Evolutionary conservation across 345 rosid species (phyloP), one percentile per base, ranked within the genome.

Genomic region (Boechera retrofracta): DNA sequence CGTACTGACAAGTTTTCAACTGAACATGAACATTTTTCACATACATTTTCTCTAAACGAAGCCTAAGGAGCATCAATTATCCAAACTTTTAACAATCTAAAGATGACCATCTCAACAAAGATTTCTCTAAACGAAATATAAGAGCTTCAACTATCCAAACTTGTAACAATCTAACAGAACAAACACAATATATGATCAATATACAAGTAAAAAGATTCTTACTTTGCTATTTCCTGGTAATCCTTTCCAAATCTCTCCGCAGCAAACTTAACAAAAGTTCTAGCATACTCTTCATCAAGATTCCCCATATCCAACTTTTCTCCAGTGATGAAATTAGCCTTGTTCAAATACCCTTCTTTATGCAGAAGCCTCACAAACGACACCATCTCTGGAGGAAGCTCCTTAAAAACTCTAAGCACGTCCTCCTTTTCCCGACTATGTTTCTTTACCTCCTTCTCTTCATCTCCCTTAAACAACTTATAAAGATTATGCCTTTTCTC

Each of bases 171-270:
- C 36, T 26, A 53, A 45, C 5, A 52, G 26, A 32, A 15, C 57
- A 52, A 67, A 9, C n/a, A 13, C 62, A 26, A 68, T 10, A 12
- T 16, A 26, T 18, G 64, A 60, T 47, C 57, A 54, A 36, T 11
- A 61, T 8, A 63, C 2, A 47, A 44, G 7, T 32, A 75, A 63
- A 77, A 69, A 78, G 21, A 9, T 16, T 77, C 90, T 83, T 64
- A 89, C 97, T 86, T 91, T 11, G 96, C 92, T 53, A 88, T 87
- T 63, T 88, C 90, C 80, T 89, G 96, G 29, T 86, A 86, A 71
- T 91, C 92, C 35, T 78, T 73, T 48, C 89, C 98, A 68, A 88
- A 94, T 65, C 62, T 80, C 26, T 79, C 82, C 0, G 88, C 87
- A 0, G 92, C 91, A 74, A 58, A 84, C 82, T 85, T 85, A 76